phyloP scores from a whole-genome alignment of 805 yeast species.

The Candida montana region DNA sequence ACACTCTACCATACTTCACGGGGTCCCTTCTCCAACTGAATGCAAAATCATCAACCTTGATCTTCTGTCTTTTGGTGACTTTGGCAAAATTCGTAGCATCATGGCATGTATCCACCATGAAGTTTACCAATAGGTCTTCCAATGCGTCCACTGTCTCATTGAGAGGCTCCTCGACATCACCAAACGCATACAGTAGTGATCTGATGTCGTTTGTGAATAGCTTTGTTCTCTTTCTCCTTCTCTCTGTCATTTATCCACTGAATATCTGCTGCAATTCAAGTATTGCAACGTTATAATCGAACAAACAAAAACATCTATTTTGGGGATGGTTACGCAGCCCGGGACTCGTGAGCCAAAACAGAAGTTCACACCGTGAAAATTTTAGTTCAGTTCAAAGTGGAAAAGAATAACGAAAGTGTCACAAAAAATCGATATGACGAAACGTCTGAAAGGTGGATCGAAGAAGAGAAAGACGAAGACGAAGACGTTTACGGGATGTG shows the following conservation, averaged over 20 bases:
- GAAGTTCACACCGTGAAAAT: slow-evolving; percentile 3
- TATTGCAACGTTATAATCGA: too few relatives aligned
- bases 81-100: slow-evolving; percentile 47
- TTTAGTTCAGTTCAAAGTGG: not conserved
- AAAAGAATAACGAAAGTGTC: slow-evolving; percentile 4
- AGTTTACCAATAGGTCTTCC: slow-evolving; percentile 63
- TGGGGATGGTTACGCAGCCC: not conserved
- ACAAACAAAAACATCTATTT: too few relatives aligned
- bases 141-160: slow-evolving; percentile 59
- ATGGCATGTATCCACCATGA: slow-evolving; percentile 55
- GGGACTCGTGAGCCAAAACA: not conserved
- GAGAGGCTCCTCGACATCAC: slow-evolving; percentile 64
- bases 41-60: slow-evolving; percentile 67
- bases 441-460: not conserved
- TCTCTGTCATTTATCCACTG: slow-evolving; percentile 18
- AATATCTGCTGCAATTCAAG: too few relatives aligned
- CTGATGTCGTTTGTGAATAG: slow-evolving; percentile 47
- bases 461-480: slow-evolving; percentile 33
- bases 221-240: slow-evolving; percentile 34
- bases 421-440: not conserved
- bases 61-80: slow-evolving; percentile 50
- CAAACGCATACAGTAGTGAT: slow-evolving; percentile 63
- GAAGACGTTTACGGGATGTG: slow-evolving; percentile 84
- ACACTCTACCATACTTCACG: slow-evolving; percentile 61
- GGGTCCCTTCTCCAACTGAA: slow-evolving; percentile 66